Evolutionary conservation across 805 yeast species (phyloP), one percentile per base, ranked within the genome.

Genomic region (Teunomyces panamensis): DNA sequence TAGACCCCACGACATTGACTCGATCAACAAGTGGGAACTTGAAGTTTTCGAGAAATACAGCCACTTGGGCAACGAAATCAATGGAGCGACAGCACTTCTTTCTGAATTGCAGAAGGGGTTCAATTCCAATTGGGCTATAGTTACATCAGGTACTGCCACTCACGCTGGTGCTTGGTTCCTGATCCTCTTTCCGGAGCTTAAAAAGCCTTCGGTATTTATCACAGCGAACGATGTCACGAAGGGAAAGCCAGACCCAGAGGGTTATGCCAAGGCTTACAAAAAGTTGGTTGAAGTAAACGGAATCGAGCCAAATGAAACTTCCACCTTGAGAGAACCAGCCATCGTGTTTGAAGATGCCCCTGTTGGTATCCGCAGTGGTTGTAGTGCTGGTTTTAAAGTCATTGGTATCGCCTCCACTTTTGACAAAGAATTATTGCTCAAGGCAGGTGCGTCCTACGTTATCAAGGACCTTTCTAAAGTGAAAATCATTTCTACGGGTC

Each of bases 311-410:
- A 43, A 44, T 9, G 24, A 9, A 9, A 30, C 16, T 26, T 20
- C 5, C 11, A 39, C 17, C 4, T 4, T 9, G 4, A 16, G 4
- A 2, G 32, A 50, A 13, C 41, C 39, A 6, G 54, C 58, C 1
- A 45, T 56, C 10, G 60, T 57, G 1, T 56, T 57, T 41, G 62
- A 57, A 47, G 62, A 56, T 44, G 59, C 62, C 3, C 60, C 60
- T 3, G 53, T 51, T 2, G 62, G 62, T 6, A 49, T 57, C 10
- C 37, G 36, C 14, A 53, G 56, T n/a, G 62, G 62, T 3, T 53
- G 55, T 5, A 47, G 45, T 14, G 62, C 52, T 14, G 60, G 58
- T 6, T 56, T 55, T 37, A 37, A 32, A 9, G 62, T 56, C 24
- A 46, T 58, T 34, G 62, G 60, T 4, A 52, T 58, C 13, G 54